These are phyloP conservation scores for Diplodia seriata DNA, from an alignment of 2,329 filamentous ascomycete species.

Conservation along the genomic window DNA sequence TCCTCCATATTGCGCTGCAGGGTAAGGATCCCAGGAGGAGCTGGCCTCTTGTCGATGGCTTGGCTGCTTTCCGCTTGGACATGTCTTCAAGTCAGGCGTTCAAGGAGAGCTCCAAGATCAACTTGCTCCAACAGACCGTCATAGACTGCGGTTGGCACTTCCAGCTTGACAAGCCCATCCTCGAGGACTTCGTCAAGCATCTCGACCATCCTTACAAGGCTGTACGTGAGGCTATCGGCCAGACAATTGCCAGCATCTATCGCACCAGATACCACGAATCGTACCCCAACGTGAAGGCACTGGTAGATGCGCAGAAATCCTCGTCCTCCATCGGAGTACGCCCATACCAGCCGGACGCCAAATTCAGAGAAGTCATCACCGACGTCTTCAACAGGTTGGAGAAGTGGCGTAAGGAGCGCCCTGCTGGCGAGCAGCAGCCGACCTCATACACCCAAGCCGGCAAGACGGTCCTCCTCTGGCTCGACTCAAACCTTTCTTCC, in stretches of 20 bases:
- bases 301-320: constrained; percentile 79
- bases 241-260: constrained; percentile 86
- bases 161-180: constrained; percentile 83
- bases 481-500: constrained; percentile 87
- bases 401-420: constrained; percentile 83
- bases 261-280: constrained; percentile 94
- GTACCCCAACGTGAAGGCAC: constrained; percentile 76
- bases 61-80: constrained; percentile 86
- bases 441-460: constrained; percentile 94
- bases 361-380: constrained; percentile 74
- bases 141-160: constrained; percentile 96
- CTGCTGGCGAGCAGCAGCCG: constrained; percentile 88
- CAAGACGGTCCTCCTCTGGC: constrained; percentile 94
- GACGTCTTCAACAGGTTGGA: constrained; percentile 82
- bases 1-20: constrained; percentile 86
- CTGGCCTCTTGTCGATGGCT: constrained; percentile 82
- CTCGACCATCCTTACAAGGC: constrained; percentile 98
- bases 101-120: constrained; percentile 97
- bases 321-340: constrained; percentile 83
- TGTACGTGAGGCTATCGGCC: constrained; percentile 91
- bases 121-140: constrained; percentile 86
- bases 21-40: constrained; percentile 87
- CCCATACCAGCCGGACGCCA: constrained; percentile 78
- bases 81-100: constrained; percentile 96
- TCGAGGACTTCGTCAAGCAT: constrained; percentile 87